Conservation (phyloP, 306 rosid genomes). For the Morella rubra region DNA sequence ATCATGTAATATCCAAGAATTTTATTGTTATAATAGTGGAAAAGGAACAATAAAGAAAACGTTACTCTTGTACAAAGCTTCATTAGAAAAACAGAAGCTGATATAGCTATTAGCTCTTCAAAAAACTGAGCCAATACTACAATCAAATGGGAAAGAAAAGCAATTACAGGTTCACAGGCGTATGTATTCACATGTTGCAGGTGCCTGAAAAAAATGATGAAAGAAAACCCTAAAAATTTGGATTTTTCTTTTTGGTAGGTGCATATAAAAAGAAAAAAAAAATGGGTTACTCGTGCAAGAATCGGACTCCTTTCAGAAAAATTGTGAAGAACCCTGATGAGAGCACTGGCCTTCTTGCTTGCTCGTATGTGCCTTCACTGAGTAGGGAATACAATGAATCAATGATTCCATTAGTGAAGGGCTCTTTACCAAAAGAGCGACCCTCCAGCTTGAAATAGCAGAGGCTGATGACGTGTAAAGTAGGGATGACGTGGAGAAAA, state of each 20-base stretch:
- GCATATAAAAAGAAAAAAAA: neutral
- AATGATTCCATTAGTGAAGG: constrained; percentile 55
- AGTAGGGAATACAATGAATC: constrained; percentile 47
- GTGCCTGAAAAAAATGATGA: constrained; percentile 28
- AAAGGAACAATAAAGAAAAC: too few relatives aligned
- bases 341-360: constrained; percentile 62
- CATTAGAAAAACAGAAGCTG: constrained; percentile 56
- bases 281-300: constrained; percentile 56
- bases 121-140: constrained; percentile 56
- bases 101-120: constrained; percentile 46
- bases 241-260: neutral
- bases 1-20: too few relatives aligned
- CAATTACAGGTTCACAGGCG: constrained; percentile 18
- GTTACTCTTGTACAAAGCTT: constrained; percentile 42
- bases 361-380: constrained; percentile 64
- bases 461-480: too few relatives aligned
- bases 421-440: constrained; percentile 50
- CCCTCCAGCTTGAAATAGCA: too few relatives aligned
- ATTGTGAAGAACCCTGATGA: constrained; percentile 67
- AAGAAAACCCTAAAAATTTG: constrained; percentile 32
- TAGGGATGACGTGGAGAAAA: too few relatives aligned
- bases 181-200: constrained; percentile 33
- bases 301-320: constrained; percentile 49
- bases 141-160: constrained; percentile 15
- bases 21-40: too few relatives aligned